Base-by-base conservation (phyloP, 2,329 filamentous ascomycete species). In the Trichophyton simii region DNA sequence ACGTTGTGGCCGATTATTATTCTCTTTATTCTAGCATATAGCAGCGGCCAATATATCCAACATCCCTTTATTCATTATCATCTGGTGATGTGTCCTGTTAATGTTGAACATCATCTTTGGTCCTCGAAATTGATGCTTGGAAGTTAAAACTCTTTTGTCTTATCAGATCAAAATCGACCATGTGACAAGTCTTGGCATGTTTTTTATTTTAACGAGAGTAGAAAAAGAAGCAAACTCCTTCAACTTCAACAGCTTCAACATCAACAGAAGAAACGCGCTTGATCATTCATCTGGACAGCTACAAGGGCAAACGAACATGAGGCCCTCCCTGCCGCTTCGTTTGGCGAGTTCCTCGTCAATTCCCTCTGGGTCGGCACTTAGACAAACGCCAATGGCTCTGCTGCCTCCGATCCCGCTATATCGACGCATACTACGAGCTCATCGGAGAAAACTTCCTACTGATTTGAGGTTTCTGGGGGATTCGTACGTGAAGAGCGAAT, bases 401-500 rank as follows among this genome's bases (percentile, higher is more conserved):
- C 81, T 96, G 44, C 91, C 91, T 4, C 91, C 91, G 0, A 87
- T 97, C 57, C 89, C 87, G 1, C 82, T 99, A 7, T 99, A 97
- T 78, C 84, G 94, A 63, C 85, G 94, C 41, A 77, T 99, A 28
- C 80, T 99, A 34, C 87, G 94, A 66, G 86, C 88, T 3, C 94
- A 99, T 76, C 84, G 94, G 67, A 89, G 87, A 69, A 54, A 54
- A 22, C 78, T 99, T 8, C 85, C 86, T 0, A 68, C 75, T 1
- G 87, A 96, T 66, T 80, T 83, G 85, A 85, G 94, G 41, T 62
- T 95, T 3, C 77, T 99, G 6, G 94, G 94, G 3, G 94, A 99
- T 71, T 84, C 91, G 72, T 99, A 97, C 74, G 80, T 97, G 72
- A 96, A 95, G 77, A 83, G 85, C 54, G 94, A 99, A 77, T 99